Percentiles rank a stretch among this genome's conserved stretches.
Evolutionary conservation across 208 protist species (phyloP).

Genomic region (Strigomonas galati): DNA sequence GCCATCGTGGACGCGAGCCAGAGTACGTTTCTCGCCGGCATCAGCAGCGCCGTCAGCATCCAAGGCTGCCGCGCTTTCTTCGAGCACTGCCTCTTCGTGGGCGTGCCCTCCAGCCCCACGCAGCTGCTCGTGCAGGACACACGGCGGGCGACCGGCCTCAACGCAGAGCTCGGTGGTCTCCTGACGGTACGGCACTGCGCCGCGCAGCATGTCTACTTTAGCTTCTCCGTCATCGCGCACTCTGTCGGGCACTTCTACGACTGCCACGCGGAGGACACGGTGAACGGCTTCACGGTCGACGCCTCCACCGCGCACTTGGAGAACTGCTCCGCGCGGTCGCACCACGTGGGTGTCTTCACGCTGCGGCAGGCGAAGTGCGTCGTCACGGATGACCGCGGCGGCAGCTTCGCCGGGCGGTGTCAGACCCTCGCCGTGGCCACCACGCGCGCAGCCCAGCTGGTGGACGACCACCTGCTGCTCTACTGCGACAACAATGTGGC

Average conservation of each 20-base stretch:
- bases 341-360: constrained; percentile 70
- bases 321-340: constrained; percentile 53
- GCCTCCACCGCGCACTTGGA: constrained; percentile 62
- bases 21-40: constrained; percentile 45
- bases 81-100: constrained; percentile 36
- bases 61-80: constrained; percentile 62
- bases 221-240: constrained; percentile 67
- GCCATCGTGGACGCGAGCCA: constrained; percentile 50
- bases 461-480: neutral
- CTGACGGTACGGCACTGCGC: constrained; percentile 53
- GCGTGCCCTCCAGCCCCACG: constrained; percentile 12
- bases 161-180: constrained; percentile 66
- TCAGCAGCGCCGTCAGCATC: constrained; percentile 47
- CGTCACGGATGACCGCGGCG: constrained; percentile 36
- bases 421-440: constrained; percentile 21
- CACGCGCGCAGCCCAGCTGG: constrained; percentile 14
- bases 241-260: constrained; percentile 66
- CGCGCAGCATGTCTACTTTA: constrained; percentile 64
- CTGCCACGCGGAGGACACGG: constrained; percentile 61
- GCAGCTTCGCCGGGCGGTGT: constrained; percentile 34
- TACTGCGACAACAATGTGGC: too few relatives aligned
- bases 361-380: constrained; percentile 69
- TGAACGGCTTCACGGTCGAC: constrained; percentile 83
- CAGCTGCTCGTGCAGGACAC: constrained; percentile 23
- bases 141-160: constrained; percentile 47